Base-by-base conservation (phyloP, 208 protist genomes). In the Endotrypanum monterogeii region DNA sequence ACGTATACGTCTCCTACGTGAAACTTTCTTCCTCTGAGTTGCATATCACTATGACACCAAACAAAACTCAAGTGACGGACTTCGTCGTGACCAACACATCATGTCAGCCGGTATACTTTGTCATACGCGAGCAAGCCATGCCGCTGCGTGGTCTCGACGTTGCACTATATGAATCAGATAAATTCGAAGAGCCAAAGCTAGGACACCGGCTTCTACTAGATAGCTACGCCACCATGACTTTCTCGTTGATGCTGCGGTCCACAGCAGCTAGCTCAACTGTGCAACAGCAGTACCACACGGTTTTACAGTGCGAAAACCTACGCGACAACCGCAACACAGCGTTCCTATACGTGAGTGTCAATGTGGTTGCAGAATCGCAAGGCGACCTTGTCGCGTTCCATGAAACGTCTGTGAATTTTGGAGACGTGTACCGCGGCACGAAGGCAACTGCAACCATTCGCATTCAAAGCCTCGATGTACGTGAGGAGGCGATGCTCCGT, bases 261-360 rank as follows among this genome's bases (percentile, higher is more conserved):
- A 76, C 72, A 51, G 68, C 75, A 0, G 70, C 61, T 35, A 72
- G 52, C 51, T 56, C 80, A 46, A 66, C 75, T 37, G 66, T 70
- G 30, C 76, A 72, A 37, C 77, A 79, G 41, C 78, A 87, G 44
- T 93, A 93, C 72, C 83, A 87, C 51, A 73, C 84, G 5, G 74
- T 91, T 7, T 70, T 96, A 25, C 90, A 94, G 71, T 96, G 92
- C 51, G 92, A 96, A 67, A 96, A 96, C 76, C 73, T 96, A 44
- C 78, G 82, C 32, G 88, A 96, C 63, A 65, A 65, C 14, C 81
- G 86, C 44, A 96, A 96, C 56, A 88, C 83, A 6, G 75, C 71
- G 8, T 75, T 88, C n/a, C 62, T 96, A 18, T 87, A 90, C 60
- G 84, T 96, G 14, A 90, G 80, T 63, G 80, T 94, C 23, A 92